Evolutionary conservation across 495 filamentous ascomycete species (phyloP).

Genomic region (Xylaria venustula): DNA sequence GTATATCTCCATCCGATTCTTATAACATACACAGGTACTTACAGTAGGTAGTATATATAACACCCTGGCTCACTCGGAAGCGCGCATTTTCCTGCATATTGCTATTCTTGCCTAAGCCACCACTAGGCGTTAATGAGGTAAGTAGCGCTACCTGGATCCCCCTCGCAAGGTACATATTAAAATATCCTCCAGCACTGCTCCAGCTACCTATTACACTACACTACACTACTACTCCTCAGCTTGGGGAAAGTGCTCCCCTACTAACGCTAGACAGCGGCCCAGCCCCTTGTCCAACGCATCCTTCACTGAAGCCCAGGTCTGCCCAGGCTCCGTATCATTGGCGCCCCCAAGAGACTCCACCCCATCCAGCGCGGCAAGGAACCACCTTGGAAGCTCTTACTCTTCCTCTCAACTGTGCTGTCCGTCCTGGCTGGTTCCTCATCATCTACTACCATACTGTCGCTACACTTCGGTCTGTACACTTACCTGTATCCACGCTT

Average conservation of each 20-base stretch:
- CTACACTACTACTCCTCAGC: not conserved
- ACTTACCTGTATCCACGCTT: not conserved
- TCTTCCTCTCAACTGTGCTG: not conserved
- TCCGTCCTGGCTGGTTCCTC: not conserved
- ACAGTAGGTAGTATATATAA: too few relatives aligned
- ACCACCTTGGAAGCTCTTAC: not conserved
- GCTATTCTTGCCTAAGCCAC: not conserved
- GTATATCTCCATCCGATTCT: too few relatives aligned
- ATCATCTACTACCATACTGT: not conserved
- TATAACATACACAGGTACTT: too few relatives aligned
- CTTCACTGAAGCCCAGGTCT: not conserved
- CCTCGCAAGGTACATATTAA: not conserved
- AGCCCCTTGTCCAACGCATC: conserved; percentile 2
- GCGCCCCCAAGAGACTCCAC: conserved; percentile 2
- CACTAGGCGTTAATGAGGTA: not conserved
- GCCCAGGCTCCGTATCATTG: conserved; percentile 6
- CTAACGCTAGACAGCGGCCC: not conserved
- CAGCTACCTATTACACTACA: too few relatives aligned
- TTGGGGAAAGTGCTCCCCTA: not conserved
- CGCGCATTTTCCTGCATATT: too few relatives aligned
- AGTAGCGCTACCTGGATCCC: not conserved
- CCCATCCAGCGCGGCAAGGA: conserved; percentile 2
- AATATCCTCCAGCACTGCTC: too few relatives aligned
- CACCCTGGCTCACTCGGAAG: too few relatives aligned
- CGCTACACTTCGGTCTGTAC: not conserved